Evolutionary conservation across 1,139 yeast genomes (phyloP).

Genomic region (Meyerozyma sp.): DNA sequence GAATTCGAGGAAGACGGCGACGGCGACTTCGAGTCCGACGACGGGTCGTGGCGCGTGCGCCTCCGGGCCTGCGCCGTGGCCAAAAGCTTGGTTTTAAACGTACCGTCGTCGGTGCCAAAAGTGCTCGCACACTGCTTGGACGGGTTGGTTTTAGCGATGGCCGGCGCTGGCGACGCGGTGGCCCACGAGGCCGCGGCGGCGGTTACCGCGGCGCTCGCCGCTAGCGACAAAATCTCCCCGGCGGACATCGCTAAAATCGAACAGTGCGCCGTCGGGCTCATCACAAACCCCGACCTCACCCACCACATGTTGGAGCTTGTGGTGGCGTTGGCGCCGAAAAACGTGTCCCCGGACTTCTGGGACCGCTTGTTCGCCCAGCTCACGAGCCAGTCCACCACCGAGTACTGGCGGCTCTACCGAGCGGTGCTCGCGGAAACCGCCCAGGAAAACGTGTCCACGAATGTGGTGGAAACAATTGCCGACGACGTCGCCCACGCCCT

Average conservation of each 20-base stretch:
- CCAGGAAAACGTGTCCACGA: neutral
- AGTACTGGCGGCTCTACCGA: neutral
- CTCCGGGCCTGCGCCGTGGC: constrained; percentile 47
- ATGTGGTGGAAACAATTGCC: neutral
- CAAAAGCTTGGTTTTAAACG: constrained; percentile 30
- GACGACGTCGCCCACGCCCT: neutral
- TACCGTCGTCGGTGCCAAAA: constrained; percentile 17
- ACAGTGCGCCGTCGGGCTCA: neutral
- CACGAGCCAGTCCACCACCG: constrained; percentile 7
- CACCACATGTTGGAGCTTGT: neutral
- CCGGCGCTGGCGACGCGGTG: constrained; percentile 39
- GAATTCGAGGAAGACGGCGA: constrained; percentile 35
- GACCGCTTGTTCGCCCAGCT: constrained; percentile 11
- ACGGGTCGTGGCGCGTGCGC: constrained; percentile 69
- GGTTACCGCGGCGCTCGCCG: neutral
- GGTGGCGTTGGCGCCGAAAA: neutral
- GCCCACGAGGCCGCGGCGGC: constrained; percentile 28
- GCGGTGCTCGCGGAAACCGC: neutral
- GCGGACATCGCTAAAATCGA: neutral
- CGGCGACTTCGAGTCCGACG: constrained; percentile 22
- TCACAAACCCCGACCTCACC: neutral
- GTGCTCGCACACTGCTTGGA: constrained; percentile 6
- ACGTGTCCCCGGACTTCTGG: constrained; percentile 10
- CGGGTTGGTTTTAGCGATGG: constrained; percentile 14
- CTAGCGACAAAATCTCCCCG: neutral